Conservation (phyloP, 106 monocot species). For the Dioscorea alata region DNA sequence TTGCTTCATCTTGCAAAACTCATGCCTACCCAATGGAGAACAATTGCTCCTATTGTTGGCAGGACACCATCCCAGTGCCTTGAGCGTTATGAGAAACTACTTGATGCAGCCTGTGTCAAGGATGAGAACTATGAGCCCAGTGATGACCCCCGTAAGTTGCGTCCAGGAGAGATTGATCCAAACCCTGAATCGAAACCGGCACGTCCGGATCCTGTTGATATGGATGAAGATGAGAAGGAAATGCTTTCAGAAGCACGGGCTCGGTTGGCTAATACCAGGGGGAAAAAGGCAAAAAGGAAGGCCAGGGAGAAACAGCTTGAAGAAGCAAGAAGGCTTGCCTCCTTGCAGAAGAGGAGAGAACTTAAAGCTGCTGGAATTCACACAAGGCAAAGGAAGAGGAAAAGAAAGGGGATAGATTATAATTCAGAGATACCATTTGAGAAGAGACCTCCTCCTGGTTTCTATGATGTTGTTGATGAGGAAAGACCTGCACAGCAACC, state of each 20-base stretch:
- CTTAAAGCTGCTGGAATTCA: constrained; percentile 95
- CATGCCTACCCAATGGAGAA: constrained; percentile 99
- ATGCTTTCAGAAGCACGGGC: constrained; percentile 99
- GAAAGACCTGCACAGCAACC: constrained; percentile 51
- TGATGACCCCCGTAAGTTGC: constrained; percentile 89
- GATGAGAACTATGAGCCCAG: constrained; percentile 89
- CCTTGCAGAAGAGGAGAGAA: constrained; percentile 92
- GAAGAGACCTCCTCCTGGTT: constrained; percentile 95
- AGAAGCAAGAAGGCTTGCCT: constrained; percentile 96
- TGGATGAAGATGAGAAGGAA: constrained; percentile 99
- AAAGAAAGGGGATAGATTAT: constrained; percentile 94
- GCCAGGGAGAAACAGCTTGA: constrained; percentile 98
- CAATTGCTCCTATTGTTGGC: constrained; percentile 98
- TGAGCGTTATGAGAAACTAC: constrained; percentile 93
- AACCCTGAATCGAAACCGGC: constrained; percentile 98
- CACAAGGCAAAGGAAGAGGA: constrained; percentile 70
- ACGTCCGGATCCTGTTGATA: constrained; percentile 96
- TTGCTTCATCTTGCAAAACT: constrained; percentile 96
- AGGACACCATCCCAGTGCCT: constrained; percentile 95
- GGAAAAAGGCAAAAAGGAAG: constrained; percentile 97
- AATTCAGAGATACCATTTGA: constrained; percentile 99
- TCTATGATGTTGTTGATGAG: constrained; percentile 78
- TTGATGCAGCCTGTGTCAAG: constrained; percentile 91
- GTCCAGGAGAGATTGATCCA: constrained; percentile 97
- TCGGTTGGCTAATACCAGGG: constrained; percentile 90